Evolutionary conservation across 345 rosid species (phyloP).

Genomic region (Corchorus capsularis): DNA sequence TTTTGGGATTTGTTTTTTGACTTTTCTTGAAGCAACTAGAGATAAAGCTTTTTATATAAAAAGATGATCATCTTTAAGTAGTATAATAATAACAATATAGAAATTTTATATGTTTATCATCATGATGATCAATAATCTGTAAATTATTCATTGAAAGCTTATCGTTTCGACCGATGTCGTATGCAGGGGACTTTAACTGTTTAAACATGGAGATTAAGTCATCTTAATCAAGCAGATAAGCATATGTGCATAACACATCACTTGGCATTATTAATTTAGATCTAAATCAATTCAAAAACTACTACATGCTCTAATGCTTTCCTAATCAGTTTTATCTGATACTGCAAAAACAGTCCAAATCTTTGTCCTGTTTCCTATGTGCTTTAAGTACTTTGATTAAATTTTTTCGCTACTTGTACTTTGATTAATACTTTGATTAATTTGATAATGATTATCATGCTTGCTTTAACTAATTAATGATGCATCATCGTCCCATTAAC

Average conservation of each 20-base stretch:
- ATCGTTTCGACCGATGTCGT: not conserved
- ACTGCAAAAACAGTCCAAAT: not conserved
- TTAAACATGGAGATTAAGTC: not conserved
- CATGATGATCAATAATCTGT: not conserved
- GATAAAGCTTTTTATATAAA: not conserved
- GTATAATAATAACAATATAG: not conserved
- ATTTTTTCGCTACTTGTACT: too few relatives aligned
- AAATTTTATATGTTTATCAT: not conserved
- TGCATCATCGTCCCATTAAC: not conserved
- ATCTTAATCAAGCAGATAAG: not conserved
- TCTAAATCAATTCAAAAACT: not conserved
- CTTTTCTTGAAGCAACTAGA: not conserved
- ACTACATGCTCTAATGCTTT: not conserved
- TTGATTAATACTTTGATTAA: not conserved
- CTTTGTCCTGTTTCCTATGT: not conserved
- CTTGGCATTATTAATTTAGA: not conserved
- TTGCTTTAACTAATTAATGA: not conserved
- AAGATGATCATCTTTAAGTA: not conserved
- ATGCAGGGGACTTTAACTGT: not conserved
- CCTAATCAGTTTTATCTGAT: not conserved
- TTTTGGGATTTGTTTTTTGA: not conserved
- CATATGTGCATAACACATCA: conserved; percentile 10
- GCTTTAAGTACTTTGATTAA: not conserved
- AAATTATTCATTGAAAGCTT: conserved; percentile 3
- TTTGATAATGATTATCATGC: not conserved